Evolutionary conservation across 208 protist genomes (phyloP), one percentile per base, ranked within the genome.

Genomic region (Leishmania tarentolae): DNA sequence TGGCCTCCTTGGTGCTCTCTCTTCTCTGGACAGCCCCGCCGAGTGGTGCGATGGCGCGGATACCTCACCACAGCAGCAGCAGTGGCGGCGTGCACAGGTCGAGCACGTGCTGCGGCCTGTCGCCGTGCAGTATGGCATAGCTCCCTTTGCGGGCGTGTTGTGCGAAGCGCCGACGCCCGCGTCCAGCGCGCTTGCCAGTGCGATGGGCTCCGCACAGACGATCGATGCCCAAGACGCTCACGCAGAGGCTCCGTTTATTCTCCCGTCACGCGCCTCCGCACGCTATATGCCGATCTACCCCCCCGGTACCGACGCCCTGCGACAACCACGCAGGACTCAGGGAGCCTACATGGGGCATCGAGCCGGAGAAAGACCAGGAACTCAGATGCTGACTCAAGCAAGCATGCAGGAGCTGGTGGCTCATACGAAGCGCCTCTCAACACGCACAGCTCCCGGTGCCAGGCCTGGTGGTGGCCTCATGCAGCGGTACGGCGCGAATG

Each of bases 271-370:
- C 4, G 84, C 85, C 3, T 86, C 81, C 57, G 52, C 21, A 31
- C 86, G 90, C 3, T 95, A 84, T 53, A 86, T 88, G 47, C 70
- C 85, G 35, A 84, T 83, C 74, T 96, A 92, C 63, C 92, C 92
- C 3, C 89, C 87, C 5, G 92, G 92, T 47, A 87, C 85, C 31
- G 91, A 96, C 72, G 91, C 79, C 19, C 50, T 88, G 52, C 82
- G 81, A 0, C 76, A 77, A 44, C 85, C 81, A 28, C 70, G 80
- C 37, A 70, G 82, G 8, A 56, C 68, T 40, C 56, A 53, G 17
- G 11, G 56, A 35, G n/a, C 47, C 21, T 11, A 24, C 40, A 35
- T 11, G 40, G 37, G 21, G 50, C 28, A 31, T 44, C 52, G 40
- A 47, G 1, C 42, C 42, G 35, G 35, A 15, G 44, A 79, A 15